Conservation (phyloP, 345 rosid species). For the Eucalyptus tenuipes region DNA sequence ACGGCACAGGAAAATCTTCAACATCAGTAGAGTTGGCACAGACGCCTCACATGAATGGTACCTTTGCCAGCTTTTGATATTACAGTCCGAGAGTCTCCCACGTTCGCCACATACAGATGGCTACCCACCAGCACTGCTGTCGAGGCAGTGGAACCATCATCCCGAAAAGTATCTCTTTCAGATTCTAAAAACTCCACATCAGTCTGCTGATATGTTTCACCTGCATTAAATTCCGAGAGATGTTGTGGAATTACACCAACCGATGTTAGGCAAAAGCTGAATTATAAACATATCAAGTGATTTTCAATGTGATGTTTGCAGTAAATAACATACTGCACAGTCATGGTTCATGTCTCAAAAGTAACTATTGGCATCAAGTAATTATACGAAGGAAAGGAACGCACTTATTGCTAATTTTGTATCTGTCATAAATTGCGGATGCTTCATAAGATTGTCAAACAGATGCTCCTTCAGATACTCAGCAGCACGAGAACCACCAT, state of each 20-base stretch:
- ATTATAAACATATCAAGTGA: not conserved
- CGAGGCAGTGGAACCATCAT: constrained; percentile 99
- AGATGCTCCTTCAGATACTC: constrained; percentile 89
- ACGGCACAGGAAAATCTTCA: not conserved
- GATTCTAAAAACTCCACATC: constrained; percentile 79
- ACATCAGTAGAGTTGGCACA: not conserved
- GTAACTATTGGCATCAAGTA: not conserved
- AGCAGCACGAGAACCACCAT: constrained; percentile 99
- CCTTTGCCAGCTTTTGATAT: constrained; percentile 92
- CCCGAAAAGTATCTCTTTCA: constrained; percentile 69
- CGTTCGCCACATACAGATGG: constrained; percentile 96
- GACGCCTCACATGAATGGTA: not conserved
- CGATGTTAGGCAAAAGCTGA: not conserved
- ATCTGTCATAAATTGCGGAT: constrained; percentile 68
- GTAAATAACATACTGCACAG: not conserved
- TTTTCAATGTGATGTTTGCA: not conserved
- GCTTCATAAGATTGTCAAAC: constrained; percentile 84
- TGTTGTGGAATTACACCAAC: not conserved
- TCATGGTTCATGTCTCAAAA: not conserved
- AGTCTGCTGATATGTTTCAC: constrained; percentile 83
- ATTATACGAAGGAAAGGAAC: constrained; percentile 1
- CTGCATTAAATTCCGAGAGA: constrained; percentile 19
- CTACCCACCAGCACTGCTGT: constrained; percentile 83
- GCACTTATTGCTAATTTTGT: constrained; percentile 78
- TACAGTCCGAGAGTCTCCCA: constrained; percentile 95